These are phyloP conservation scores for Gamsiella multidivaricata DNA, from an alignment of 192 early-diverging fungal species.

Conservation along the genomic window DNA sequence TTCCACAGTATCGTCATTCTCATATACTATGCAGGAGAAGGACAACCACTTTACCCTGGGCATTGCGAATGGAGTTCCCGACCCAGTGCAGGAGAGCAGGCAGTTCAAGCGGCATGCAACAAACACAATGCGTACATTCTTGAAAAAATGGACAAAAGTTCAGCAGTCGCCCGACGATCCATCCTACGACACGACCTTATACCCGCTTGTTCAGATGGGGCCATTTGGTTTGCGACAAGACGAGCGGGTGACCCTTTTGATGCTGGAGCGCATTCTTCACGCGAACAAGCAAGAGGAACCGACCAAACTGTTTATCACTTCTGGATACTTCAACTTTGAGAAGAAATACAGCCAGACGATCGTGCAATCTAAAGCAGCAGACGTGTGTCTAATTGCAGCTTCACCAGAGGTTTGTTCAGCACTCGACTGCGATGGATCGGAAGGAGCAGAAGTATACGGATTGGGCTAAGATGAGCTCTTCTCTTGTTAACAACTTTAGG, in stretches of 20 bases:
- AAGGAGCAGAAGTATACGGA: too few relatives aligned
- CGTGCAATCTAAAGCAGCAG: constrained; percentile 61
- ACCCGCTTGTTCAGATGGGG: constrained; percentile 90
- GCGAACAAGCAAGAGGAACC: constrained; percentile 24
- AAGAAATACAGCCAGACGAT: constrained; percentile 71
- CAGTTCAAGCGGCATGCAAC: constrained; percentile 67
- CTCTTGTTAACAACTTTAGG: too few relatives aligned
- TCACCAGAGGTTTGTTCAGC: constrained; percentile 81
- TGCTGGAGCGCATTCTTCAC: constrained; percentile 67
- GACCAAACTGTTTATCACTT: constrained; percentile 79
- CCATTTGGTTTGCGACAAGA: constrained; percentile 87
- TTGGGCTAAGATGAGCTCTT: too few relatives aligned
- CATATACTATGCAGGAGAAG: constrained; percentile 56
- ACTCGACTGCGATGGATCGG: too few relatives aligned
- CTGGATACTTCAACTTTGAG: constrained; percentile 96
- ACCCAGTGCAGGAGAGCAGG: constrained; percentile 68
- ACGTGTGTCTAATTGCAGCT: constrained; percentile 81
- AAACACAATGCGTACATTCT: constrained; percentile 60
- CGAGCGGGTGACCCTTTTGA: constrained; percentile 65
- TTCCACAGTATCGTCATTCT: constrained; percentile 69
- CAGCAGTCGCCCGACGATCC: constrained; percentile 17
- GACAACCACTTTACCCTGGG: constrained; percentile 15
- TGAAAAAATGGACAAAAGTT: constrained; percentile 55
- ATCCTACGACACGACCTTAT: constrained; percentile 70
- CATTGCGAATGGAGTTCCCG: constrained; percentile 46